Evolutionary conservation across 495 filamentous ascomycete species (phyloP).

Genomic region (Penicillium roqueforti): DNA sequence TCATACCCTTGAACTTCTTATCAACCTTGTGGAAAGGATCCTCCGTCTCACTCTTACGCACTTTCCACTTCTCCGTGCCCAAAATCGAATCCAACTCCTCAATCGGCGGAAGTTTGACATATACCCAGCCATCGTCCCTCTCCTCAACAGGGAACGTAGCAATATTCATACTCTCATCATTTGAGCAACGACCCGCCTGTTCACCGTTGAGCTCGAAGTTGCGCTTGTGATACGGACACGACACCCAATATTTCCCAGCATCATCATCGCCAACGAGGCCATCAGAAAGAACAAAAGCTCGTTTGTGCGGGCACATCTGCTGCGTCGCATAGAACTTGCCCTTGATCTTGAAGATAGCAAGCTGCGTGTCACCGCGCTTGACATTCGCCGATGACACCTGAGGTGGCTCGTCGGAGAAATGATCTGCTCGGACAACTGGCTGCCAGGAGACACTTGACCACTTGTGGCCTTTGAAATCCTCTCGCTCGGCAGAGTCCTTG

Average conservation of each 20-base stretch:
- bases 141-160: constrained; percentile 83
- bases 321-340: constrained; percentile 86
- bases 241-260: constrained; percentile 68
- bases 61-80: constrained; percentile 79
- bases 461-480: constrained; percentile 67
- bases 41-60: constrained; percentile 64
- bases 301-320: constrained; percentile 98
- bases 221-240: constrained; percentile 89
- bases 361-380: constrained; percentile 87
- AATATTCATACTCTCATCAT: constrained; percentile 73
- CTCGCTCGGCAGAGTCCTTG: constrained; percentile 55
- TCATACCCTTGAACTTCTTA: constrained; percentile 53
- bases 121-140: constrained; percentile 74
- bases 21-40: constrained; percentile 68
- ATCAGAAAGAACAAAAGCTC: constrained; percentile 84
- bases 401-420: constrained; percentile 67
- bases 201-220: constrained; percentile 76
- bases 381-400: constrained; percentile 65
- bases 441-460: constrained; percentile 82
- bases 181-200: constrained; percentile 68
- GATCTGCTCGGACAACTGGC: constrained; percentile 67
- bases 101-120: constrained; percentile 78
- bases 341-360: constrained; percentile 83
- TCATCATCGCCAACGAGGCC: constrained; percentile 78
- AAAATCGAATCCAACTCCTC: constrained; percentile 81